Conservation (phyloP, 257 asterid species). For the Penstemon eatonii region DNA sequence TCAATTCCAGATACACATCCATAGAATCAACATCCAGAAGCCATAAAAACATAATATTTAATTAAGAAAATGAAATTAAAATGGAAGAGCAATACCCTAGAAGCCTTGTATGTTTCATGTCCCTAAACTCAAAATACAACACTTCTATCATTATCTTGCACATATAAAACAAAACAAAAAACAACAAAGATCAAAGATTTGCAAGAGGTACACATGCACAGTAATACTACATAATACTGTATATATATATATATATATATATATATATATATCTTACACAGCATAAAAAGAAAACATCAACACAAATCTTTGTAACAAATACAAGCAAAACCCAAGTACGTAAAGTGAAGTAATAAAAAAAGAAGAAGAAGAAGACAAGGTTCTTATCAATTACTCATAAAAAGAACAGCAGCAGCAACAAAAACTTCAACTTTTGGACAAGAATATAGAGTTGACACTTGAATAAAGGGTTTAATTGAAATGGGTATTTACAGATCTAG, state of each 20-base stretch:
- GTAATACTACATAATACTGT: not conserved
- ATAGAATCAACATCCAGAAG: not conserved
- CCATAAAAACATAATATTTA: not conserved
- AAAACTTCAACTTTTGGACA: not conserved
- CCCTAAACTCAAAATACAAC: slow-evolving; percentile 27
- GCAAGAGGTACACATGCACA: slow-evolving; percentile 11
- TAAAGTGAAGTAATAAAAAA: too few species aligned
- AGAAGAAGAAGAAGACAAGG: not conserved
- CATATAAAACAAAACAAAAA: slow-evolving; percentile 4
- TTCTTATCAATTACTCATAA: slow-evolving; percentile 36
- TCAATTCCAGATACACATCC: slow-evolving; percentile 13
- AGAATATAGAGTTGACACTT: too few species aligned
- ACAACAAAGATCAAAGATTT: slow-evolving; percentile 35
- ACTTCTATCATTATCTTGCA: slow-evolving; percentile 19
- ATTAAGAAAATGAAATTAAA: not conserved
- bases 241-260: too few species aligned
- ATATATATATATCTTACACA: too few species aligned
- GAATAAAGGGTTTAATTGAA: slow-evolving; percentile 10
- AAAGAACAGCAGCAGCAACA: slow-evolving; percentile 28
- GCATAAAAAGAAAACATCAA: not conserved
- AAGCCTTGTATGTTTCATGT: slow-evolving; percentile 37
- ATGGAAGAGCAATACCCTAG: slow-evolving; percentile 11
- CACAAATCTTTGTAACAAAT: not conserved
- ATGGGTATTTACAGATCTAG: slow-evolving; percentile 58
- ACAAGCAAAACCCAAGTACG: slow-evolving; percentile 13